These are phyloP conservation scores for Nakazawaea wickerhamii DNA, from an alignment of 805 yeast genomes.

Conservation along the genomic window DNA sequence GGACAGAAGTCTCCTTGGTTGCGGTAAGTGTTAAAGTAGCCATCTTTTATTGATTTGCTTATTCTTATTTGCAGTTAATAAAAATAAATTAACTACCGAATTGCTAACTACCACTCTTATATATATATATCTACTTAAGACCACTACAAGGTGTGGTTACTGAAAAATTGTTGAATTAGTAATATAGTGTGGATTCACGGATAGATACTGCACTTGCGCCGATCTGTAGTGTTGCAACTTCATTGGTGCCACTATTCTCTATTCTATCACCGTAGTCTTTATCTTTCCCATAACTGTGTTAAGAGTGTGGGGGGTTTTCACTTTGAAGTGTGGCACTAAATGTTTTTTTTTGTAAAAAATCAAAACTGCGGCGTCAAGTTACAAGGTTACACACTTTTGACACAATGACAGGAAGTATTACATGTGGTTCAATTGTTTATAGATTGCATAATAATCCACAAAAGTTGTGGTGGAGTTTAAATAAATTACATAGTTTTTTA, in stretches of 20 bases:
- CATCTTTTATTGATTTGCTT: slow-evolving; percentile 13
- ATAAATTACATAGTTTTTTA: too few relatives aligned
- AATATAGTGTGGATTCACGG: background rate
- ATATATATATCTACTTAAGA: too few relatives aligned
- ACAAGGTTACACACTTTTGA: background rate
- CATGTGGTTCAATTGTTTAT: background rate
- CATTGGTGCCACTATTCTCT: background rate
- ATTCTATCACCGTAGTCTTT: too few relatives aligned
- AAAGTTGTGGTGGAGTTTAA: too few relatives aligned
- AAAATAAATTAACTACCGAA: too few relatives aligned
- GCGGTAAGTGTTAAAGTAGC: slow-evolving; percentile 13
- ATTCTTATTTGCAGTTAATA: background rate
- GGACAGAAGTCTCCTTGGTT: background rate
- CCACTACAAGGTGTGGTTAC: background rate
- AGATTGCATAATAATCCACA: too few relatives aligned
- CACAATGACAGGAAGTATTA: background rate
- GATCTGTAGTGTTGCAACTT: background rate
- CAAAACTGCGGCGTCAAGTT: slow-evolving; percentile 1
- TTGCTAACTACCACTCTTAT: background rate
- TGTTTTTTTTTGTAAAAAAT: too few relatives aligned
- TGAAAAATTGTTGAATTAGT: background rate
- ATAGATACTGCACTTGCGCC: background rate
- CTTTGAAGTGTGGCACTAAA: background rate
- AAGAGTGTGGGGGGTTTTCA: background rate
- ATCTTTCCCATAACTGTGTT: too few relatives aligned